These are phyloP conservation scores for Neohortaea acidophila DNA, from an alignment of 495 filamentous ascomycete genomes.

Conservation along the genomic window DNA sequence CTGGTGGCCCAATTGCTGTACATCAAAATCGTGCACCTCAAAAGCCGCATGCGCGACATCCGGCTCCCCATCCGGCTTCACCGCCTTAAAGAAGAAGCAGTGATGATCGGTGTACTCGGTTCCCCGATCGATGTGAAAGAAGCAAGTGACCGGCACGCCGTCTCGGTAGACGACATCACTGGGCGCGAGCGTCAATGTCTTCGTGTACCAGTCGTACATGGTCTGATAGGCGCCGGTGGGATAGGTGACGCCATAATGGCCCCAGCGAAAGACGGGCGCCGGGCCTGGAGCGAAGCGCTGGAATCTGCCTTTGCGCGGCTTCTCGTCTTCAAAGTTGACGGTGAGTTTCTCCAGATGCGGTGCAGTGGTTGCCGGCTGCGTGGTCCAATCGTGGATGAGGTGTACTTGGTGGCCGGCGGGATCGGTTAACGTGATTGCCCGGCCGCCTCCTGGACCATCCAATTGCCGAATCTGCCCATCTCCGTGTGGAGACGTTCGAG, in stretches of 20 bases:
- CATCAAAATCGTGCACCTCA: constrained; percentile 60
- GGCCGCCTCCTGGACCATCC: constrained; percentile 39
- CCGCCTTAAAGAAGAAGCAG: constrained; percentile 19
- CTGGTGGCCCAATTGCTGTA: constrained; percentile 53
- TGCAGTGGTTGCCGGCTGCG: constrained; percentile 9
- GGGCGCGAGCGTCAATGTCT: constrained; percentile 47
- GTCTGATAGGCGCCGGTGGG: constrained; percentile 36
- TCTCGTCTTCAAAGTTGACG: constrained; percentile 29
- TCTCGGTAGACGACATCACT: constrained; percentile 31
- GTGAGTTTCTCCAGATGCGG: constrained; percentile 30
- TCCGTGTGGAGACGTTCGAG: constrained; percentile 24
- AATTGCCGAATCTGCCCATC: constrained; percentile 30
- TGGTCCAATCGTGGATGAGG: constrained; percentile 36
- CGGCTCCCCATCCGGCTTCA: constrained; percentile 26
- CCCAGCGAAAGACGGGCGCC: constrained; percentile 52
- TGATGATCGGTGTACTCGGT: constrained; percentile 49
- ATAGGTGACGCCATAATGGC: constrained; percentile 52
- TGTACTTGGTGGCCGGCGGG: constrained; percentile 41
- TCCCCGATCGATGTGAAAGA: constrained; percentile 49
- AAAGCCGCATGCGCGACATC: constrained; percentile 57
- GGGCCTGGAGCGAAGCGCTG: constrained; percentile 36
- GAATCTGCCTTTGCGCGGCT: constrained; percentile 16
- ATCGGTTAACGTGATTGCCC: constrained; percentile 40
- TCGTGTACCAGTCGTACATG: constrained; percentile 43
- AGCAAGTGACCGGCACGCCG: constrained; percentile 35